These are phyloP conservation scores for Neospora caninum DNA, from an alignment of 169 alveolate species.

Conservation along the genomic window DNA sequence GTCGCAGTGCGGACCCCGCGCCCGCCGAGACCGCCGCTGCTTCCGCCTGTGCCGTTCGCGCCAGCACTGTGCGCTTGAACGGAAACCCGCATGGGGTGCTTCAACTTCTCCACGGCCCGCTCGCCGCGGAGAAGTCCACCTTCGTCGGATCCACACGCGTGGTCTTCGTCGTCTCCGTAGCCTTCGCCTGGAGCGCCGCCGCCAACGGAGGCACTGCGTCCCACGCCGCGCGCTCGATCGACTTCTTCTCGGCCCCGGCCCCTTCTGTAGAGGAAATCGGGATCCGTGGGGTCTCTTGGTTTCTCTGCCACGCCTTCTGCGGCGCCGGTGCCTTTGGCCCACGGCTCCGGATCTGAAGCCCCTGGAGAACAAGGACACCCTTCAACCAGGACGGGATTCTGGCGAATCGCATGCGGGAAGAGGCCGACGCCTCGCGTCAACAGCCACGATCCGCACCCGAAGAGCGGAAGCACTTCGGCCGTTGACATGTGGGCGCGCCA, in stretches of 20 bases:
- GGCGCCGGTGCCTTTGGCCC: background rate
- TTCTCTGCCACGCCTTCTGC: background rate
- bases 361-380: background rate
- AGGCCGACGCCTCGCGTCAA: slow-evolving; percentile 16
- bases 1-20: background rate
- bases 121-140: background rate
- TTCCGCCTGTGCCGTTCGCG: background rate
- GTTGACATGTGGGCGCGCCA: background rate
- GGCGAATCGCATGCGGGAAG: slow-evolving; percentile 9
- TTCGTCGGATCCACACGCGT: background rate
- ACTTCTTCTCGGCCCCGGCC: background rate
- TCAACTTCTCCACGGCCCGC: background rate
- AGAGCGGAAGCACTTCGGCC: background rate
- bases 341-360: background rate
- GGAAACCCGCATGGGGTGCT: background rate
- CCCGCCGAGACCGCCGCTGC: background rate
- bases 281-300: no score
- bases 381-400: slow-evolving; percentile 11
- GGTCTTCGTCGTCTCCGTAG: background rate
- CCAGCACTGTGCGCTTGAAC: background rate
- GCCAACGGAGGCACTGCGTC: background rate
- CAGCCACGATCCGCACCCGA: slow-evolving; percentile 20
- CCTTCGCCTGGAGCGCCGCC: background rate
- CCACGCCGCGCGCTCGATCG: background rate
- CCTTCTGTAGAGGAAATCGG: background rate